A percentile compares a stretch with the other conserved stretches of the same genome.
phyloP scores from a whole-genome alignment of 768 basidiomycete genomes.

The Vararia minispora region DNA sequence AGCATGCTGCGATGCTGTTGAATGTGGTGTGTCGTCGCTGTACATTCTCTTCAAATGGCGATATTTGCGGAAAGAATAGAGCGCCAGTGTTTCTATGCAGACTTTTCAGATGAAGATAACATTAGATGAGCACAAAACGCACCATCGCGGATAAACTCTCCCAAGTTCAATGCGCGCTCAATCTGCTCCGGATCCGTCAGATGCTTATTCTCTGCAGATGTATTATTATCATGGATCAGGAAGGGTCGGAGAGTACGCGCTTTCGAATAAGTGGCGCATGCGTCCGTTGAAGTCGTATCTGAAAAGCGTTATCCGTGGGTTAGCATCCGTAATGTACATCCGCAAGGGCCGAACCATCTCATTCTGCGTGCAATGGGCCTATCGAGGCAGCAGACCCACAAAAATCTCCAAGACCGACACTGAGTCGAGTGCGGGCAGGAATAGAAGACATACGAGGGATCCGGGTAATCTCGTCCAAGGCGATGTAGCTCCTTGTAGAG shows the following conservation, averaged over 20 bases:
- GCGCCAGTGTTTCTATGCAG: conserved; percentile 75
- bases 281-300: conserved; percentile 75
- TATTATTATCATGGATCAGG: not conserved
- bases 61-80: conserved; percentile 78
- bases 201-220: conserved; percentile 46
- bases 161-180: conserved; percentile 61
- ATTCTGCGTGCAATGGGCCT: conserved; percentile 1
- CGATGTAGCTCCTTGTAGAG: conserved; percentile 78
- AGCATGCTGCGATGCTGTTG: too few relatives aligned
- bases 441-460: conserved; percentile 50
- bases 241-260: conserved; percentile 27
- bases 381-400: too few relatives aligned
- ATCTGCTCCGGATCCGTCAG: conserved; percentile 62
- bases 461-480: conserved; percentile 74
- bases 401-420: not conserved
- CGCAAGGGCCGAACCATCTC: not conserved
- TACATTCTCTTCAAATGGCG: conserved; percentile 71
- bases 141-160: conserved; percentile 85
- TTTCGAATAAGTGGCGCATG: conserved; percentile 62
- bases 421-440: conserved; percentile 7
- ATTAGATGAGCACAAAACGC: conserved; percentile 13
- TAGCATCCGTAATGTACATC: not conserved
- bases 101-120: not conserved
- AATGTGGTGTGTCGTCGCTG: too few relatives aligned
- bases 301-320: conserved; percentile 9